These are phyloP conservation scores for Pachysandra terminalis DNA, from an alignment of 164 flowering plant genomes.

Conservation along the genomic window DNA sequence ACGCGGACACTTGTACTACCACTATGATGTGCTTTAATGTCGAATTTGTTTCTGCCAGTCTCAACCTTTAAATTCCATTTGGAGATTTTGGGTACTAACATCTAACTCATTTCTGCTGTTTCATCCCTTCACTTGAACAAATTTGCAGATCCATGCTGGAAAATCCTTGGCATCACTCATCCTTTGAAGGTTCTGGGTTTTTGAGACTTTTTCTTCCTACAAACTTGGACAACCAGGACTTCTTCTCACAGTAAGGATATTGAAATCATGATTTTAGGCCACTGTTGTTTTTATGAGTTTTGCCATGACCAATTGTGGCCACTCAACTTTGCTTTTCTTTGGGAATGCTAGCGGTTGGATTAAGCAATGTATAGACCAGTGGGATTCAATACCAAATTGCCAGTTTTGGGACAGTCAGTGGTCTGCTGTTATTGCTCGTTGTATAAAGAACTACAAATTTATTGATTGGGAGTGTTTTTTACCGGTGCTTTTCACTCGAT, in stretches of 20 bases:
- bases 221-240: slow-evolving; percentile 77
- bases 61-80: neutral
- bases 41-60: neutral
- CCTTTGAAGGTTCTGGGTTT: slow-evolving; percentile 96
- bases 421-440: slow-evolving; percentile 77
- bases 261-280: neutral
- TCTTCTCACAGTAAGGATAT: slow-evolving; percentile 68
- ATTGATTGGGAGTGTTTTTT: slow-evolving; percentile 76
- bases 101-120: neutral
- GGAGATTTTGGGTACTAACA: neutral
- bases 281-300: slow-evolving; percentile 6
- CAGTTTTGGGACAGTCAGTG: slow-evolving; percentile 98
- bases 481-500: slow-evolving; percentile 68
- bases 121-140: slow-evolving; percentile 1
- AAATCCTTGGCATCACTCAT: slow-evolving; percentile 97
- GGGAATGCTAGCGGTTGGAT: slow-evolving; percentile 61
- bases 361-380: slow-evolving; percentile 48
- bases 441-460: slow-evolving; percentile 55
- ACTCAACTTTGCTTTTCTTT: slow-evolving; percentile 1
- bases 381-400: slow-evolving; percentile 86
- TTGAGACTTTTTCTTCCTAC: slow-evolving; percentile 90
- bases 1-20: neutral
- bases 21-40: neutral
- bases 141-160: slow-evolving; percentile 67
- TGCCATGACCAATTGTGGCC: slow-evolving; percentile 5